A percentile compares a stretch with the other conserved stretches of the same genome.
Evolutionary conservation across 2,329 filamentous ascomycete species (phyloP).

Genomic region (Penicillium sp.): DNA sequence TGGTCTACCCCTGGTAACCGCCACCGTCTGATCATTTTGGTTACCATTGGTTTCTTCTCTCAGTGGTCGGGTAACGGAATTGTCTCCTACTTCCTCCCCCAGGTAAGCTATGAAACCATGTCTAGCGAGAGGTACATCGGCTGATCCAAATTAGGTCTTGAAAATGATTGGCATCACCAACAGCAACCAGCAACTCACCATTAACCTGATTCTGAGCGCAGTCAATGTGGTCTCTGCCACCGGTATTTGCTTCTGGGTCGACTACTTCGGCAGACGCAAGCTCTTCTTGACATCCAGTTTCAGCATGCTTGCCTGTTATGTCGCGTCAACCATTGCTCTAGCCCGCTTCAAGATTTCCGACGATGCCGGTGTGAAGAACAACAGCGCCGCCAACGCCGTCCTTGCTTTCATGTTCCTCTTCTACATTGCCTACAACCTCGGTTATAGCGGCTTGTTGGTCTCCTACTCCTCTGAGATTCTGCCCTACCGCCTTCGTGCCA

Average conservation of each 20-base stretch:
- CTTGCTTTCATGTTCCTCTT: constrained; percentile 24
- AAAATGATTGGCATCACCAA: constrained; percentile 26
- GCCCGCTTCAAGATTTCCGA: constrained; percentile 17
- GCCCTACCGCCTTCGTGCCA: constrained; percentile 57
- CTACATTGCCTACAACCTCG: constrained; percentile 24
- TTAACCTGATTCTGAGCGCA: constrained; percentile 25
- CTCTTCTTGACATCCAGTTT: constrained; percentile 23
- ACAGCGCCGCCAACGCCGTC: constrained; percentile 4
- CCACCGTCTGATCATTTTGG: constrained; percentile 58
- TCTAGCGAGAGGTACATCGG: background rate
- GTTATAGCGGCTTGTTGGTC: constrained; percentile 38
- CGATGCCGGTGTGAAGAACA: constrained; percentile 5
- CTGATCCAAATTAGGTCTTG: constrained; percentile 21
- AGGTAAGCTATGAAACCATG: background rate
- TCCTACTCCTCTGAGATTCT: constrained; percentile 56
- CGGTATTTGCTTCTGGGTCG: constrained; percentile 27
- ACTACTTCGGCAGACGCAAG: constrained; percentile 23
- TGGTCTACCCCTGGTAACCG: constrained; percentile 54
- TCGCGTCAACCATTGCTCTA: constrained; percentile 21
- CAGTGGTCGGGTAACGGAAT: constrained; percentile 62
- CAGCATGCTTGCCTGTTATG: constrained; percentile 22
- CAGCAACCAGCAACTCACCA: constrained; percentile 24
- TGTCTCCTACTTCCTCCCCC: constrained; percentile 44
- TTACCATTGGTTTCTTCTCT: constrained; percentile 61
- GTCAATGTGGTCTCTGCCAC: constrained; percentile 28